Conservation (phyloP, 257 asterid genomes). For the Coffea eugenioides region DNA sequence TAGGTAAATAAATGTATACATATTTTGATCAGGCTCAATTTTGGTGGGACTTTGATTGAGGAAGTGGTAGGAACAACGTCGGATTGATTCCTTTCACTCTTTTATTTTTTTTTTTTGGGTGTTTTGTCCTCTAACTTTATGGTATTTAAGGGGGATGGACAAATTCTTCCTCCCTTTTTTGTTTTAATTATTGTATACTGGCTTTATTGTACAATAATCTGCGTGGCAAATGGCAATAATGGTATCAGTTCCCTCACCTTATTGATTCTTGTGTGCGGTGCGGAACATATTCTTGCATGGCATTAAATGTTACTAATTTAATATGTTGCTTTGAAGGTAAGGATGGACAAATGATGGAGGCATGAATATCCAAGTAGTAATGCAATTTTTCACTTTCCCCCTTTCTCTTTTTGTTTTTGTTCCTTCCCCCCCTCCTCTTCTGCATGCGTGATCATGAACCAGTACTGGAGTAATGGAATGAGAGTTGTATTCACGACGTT, state of each 20-base stretch:
- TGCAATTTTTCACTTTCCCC: not conserved
- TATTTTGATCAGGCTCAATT: not conserved
- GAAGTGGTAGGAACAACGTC: not conserved
- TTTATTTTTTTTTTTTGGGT: not conserved
- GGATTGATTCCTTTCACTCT: not conserved
- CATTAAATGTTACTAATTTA: not conserved
- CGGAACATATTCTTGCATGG: not conserved
- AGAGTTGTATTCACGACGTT: not conserved
- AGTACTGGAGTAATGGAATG: not conserved
- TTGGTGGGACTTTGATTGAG: not conserved
- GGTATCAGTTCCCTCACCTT: not conserved
- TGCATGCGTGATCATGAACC: conserved; percentile 7
- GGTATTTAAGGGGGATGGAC: not conserved
- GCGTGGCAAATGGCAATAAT: not conserved
- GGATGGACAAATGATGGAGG: not conserved
- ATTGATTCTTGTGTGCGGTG: not conserved
- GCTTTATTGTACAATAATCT: not conserved
- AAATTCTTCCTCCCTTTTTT: not conserved
- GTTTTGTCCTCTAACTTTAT: not conserved
- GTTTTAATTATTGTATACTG: not conserved
- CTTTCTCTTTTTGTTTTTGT: no score
- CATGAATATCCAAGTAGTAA: not conserved
- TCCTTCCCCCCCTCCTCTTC: not conserved
- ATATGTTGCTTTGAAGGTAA: not conserved
- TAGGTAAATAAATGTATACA: not conserved